phyloP scores from a whole-genome alignment of 1,284 basidiomycete species.

The Puccinia hordei region DNA sequence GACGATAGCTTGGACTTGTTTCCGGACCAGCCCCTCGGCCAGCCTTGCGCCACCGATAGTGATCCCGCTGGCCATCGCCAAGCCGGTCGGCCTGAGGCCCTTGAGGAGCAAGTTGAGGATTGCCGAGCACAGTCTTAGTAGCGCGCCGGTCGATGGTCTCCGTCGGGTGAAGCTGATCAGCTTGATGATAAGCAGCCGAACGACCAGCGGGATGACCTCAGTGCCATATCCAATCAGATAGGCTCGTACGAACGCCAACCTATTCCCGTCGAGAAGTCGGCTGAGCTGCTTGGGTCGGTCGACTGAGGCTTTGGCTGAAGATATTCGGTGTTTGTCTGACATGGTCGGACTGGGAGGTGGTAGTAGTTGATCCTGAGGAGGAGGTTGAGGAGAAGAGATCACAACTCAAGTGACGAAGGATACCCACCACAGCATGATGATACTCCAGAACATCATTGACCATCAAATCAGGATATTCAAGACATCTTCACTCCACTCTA shows the following conservation, averaged over 20 bases:
- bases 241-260: slow-evolving; percentile 28
- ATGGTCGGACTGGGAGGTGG: not conserved
- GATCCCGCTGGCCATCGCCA: slow-evolving; percentile 37
- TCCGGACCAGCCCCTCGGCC: slow-evolving; percentile 6
- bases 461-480: too few relatives aligned
- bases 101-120: slow-evolving; percentile 17
- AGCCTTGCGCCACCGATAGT: slow-evolving; percentile 32
- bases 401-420: too few relatives aligned
- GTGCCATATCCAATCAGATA: slow-evolving; percentile 40
- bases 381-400: too few relatives aligned
- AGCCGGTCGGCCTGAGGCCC: slow-evolving; percentile 30
- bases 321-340: not conserved
- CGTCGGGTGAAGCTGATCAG: slow-evolving; percentile 12
- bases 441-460: not conserved
- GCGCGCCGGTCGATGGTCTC: not conserved
- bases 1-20: slow-evolving; percentile 9
- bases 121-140: not conserved
- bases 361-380: too few relatives aligned
- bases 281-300: not conserved
- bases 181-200: slow-evolving; percentile 23
- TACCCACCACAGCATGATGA: too few relatives aligned
- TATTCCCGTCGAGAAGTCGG: not conserved
- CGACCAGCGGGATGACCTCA: slow-evolving; percentile 20
- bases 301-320: too few relatives aligned
- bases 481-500: too few relatives aligned